Conservation (phyloP, 192 early-diverging fungal genomes). For the Mortierella claussenii region DNA sequence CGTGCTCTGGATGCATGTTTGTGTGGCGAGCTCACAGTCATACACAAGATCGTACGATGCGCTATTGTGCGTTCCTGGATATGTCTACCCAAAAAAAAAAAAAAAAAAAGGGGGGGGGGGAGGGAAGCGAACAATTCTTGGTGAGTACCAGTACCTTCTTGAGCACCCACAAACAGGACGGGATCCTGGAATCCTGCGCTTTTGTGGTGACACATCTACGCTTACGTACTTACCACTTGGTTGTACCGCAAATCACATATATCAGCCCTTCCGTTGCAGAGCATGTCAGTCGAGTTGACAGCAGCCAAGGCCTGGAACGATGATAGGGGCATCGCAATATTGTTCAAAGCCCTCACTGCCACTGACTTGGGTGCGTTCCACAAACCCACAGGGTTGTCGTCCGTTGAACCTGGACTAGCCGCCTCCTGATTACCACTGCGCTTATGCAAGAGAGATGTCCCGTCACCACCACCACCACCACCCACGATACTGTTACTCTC, state of each 20-base stretch:
- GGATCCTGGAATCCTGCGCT: background rate
- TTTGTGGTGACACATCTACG: too few relatives aligned
- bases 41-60: slow-evolving; percentile 47
- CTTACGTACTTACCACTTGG: slow-evolving; percentile 56
- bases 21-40: slow-evolving; percentile 32
- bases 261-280: slow-evolving; percentile 49
- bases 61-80: slow-evolving; percentile 57
- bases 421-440: too few relatives aligned
- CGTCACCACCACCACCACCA: too few relatives aligned
- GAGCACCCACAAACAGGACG: too few relatives aligned
- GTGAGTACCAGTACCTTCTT: too few relatives aligned
- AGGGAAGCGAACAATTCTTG: too few relatives aligned
- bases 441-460: background rate
- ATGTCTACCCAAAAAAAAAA: slow-evolving; percentile 35
- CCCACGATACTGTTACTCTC: background rate
- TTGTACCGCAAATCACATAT: slow-evolving; percentile 56
- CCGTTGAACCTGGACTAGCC: too few relatives aligned
- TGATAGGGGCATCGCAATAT: background rate
- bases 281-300: slow-evolving; percentile 36
- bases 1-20: slow-evolving; percentile 40
- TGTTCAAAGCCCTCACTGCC: background rate
- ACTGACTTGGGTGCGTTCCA: background rate
- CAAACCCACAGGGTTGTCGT: too few relatives aligned
- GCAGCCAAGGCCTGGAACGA: slow-evolving; percentile 17
- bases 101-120: background rate